Evolutionary conservation across 192 early-diverging fungal genomes (phyloP).

Genomic region (Borealophlyctis nickersoniae): DNA sequence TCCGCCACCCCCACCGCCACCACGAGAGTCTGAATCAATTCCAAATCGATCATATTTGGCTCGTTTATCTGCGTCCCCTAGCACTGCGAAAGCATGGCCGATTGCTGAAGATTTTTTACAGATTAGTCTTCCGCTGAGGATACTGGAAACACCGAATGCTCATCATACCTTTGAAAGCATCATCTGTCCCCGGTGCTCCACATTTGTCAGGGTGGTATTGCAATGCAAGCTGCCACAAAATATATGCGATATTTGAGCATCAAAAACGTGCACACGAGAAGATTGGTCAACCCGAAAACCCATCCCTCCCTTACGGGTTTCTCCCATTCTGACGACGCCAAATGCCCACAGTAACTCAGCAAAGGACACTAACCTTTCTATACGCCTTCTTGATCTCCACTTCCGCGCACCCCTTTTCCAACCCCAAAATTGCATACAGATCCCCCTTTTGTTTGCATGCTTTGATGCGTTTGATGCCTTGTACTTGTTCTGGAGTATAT

Average conservation of each 20-base stretch:
- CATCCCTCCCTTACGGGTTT: background rate
- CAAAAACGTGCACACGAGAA: no score
- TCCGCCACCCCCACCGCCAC: conserved; percentile 34
- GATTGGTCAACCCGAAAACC: no score
- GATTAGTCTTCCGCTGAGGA: background rate
- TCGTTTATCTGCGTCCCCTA: conserved; percentile 82
- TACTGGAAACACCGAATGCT: background rate
- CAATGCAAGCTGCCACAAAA: conserved; percentile 68
- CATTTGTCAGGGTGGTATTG: conserved; percentile 97
- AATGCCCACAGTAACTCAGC: no score
- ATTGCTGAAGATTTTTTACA: conserved; percentile 55
- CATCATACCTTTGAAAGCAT: conserved; percentile 83
- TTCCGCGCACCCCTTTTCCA: conserved; percentile 73
- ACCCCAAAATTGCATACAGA: conserved; percentile 78
- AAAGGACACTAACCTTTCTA: conserved; percentile 77
- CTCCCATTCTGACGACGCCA: conserved; percentile 3
- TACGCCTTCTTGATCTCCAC: conserved; percentile 91
- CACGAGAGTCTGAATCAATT: conserved; percentile 57
- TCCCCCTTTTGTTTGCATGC: conserved; percentile 64
- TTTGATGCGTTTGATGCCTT: conserved; percentile 76
- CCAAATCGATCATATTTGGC: conserved; percentile 85
- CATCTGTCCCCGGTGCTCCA: conserved; percentile 88
- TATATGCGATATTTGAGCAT: background rate
- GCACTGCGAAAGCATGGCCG: conserved; percentile 84
- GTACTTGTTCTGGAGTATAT: conserved; percentile 73